A percentile compares a stretch with the other conserved stretches of the same genome.
phyloP scores from a whole-genome alignment of 164 flowering plant genomes.

The Piper betle region DNA sequence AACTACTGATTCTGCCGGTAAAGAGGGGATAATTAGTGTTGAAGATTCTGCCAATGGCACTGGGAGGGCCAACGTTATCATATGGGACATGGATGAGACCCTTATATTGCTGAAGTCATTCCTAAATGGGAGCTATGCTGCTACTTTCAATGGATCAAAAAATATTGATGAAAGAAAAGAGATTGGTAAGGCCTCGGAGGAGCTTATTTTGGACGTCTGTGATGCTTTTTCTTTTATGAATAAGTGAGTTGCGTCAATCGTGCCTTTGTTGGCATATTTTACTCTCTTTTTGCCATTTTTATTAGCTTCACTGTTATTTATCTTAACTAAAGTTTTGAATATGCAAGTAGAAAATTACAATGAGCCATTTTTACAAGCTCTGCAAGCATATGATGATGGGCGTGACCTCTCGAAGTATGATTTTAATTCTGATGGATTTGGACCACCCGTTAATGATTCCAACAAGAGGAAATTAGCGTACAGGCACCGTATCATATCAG shows the following conservation, averaged over 20 bases:
- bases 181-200: constrained; percentile 77
- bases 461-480: constrained; percentile 74
- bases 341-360: constrained; percentile 74
- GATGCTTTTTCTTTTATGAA: constrained; percentile 78
- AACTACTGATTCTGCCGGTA: not conserved
- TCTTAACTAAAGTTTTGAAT: not conserved
- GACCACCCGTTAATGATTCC: constrained; percentile 39
- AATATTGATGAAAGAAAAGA: constrained; percentile 66
- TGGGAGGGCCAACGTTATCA: constrained; percentile 32
- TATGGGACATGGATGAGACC: constrained; percentile 99
- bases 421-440: constrained; percentile 56
- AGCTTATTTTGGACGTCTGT: constrained; percentile 49
- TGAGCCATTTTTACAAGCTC: constrained; percentile 54
- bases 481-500: constrained; percentile 51
- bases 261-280: not conserved
- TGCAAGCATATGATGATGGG: constrained; percentile 71
- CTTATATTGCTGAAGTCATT: constrained; percentile 80
- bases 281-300: not conserved
- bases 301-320: not conserved
- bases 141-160: constrained; percentile 54
- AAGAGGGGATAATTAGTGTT: constrained; percentile 7
- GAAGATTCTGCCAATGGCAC: constrained; percentile 18
- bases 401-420: constrained; percentile 65
- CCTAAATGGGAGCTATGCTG: constrained; percentile 71
- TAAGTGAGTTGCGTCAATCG: constrained; percentile 30